A percentile compares a stretch with the other conserved stretches of the same genome.
phyloP scores from a whole-genome alignment of 768 basidiomycete species.

The Leccinum sublutescens region DNA sequence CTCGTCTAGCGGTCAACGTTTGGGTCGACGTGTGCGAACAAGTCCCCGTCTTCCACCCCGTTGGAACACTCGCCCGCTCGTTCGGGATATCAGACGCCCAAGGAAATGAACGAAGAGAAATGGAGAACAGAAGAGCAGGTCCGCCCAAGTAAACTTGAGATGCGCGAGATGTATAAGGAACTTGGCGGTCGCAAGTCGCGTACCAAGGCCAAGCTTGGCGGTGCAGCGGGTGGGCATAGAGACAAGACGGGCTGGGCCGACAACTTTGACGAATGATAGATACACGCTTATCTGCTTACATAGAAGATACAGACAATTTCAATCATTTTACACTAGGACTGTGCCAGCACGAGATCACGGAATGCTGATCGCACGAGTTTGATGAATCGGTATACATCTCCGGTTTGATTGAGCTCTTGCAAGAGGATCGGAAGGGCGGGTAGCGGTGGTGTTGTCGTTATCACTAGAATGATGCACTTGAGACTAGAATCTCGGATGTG shows the following conservation, averaged over 20 bases:
- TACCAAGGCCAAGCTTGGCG: conserved; percentile 72
- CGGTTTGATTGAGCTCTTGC: conserved; percentile 65
- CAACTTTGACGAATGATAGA: conserved; percentile 29
- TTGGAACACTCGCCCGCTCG: conserved; percentile 50
- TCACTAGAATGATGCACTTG: conserved; percentile 45
- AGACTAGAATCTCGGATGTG: not conserved
- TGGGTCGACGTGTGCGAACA: conserved; percentile 40
- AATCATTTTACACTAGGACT: not conserved
- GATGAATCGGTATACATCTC: conserved; percentile 72
- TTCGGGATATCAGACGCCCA: conserved; percentile 74
- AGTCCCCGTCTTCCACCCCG: conserved; percentile 39
- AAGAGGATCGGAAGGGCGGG: conserved; percentile 66
- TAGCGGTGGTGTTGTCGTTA: conserved; percentile 74
- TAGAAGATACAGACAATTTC: not conserved
- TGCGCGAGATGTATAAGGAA: conserved; percentile 91
- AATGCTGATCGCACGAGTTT: conserved; percentile 61
- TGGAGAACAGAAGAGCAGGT: conserved; percentile 58
- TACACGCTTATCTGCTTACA: not conserved
- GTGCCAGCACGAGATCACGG: conserved; percentile 22
- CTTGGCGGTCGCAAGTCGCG: conserved; percentile 81
- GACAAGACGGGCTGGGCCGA: conserved; percentile 80
- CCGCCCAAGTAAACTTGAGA: conserved; percentile 73
- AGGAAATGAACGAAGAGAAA: conserved; percentile 74
- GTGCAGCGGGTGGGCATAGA: conserved; percentile 53
- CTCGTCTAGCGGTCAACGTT: conserved; percentile 50